Evolutionary conservation across 208 protist species (phyloP).

Genomic region (Phytomonas serpens): DNA sequence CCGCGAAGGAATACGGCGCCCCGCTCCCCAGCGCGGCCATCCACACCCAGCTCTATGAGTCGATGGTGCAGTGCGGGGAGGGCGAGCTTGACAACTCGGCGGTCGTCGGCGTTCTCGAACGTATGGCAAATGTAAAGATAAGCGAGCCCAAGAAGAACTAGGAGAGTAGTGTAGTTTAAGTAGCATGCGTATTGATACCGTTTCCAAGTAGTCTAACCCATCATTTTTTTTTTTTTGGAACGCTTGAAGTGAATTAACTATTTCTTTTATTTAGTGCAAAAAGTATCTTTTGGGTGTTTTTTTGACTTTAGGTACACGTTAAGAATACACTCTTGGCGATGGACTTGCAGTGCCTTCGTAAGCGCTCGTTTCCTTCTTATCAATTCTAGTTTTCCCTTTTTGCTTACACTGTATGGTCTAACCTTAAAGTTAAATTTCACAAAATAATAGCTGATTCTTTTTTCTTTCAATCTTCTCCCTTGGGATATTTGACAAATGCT

Average conservation of each 20-base stretch:
- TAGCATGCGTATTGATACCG: neutral
- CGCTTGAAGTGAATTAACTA: neutral
- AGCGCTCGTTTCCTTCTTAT: neutral
- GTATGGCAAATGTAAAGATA: slow-evolving; percentile 74
- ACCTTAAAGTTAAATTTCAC: neutral
- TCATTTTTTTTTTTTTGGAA: slow-evolving; percentile 3
- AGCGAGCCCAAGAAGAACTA: slow-evolving; percentile 54
- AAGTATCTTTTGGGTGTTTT: neutral
- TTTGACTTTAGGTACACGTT: neutral
- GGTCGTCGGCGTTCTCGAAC: slow-evolving; percentile 90
- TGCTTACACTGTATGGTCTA: neutral
- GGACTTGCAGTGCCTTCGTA: neutral
- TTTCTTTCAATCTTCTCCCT: neutral
- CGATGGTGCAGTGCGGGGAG: slow-evolving; percentile 83
- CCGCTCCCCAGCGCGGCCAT: slow-evolving; percentile 86
- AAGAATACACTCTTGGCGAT: neutral
- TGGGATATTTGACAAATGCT: neutral
- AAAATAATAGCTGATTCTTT: neutral
- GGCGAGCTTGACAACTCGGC: slow-evolving; percentile 91
- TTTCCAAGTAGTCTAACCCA: slow-evolving; percentile 5
- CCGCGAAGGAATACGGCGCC: slow-evolving; percentile 78
- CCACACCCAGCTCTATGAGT: slow-evolving; percentile 88
- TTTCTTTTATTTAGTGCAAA: neutral
- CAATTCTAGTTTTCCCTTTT: neutral
- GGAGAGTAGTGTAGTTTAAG: neutral